Conservation (phyloP, 495 filamentous ascomycete genomes). For the Apodospora peruviana region DNA sequence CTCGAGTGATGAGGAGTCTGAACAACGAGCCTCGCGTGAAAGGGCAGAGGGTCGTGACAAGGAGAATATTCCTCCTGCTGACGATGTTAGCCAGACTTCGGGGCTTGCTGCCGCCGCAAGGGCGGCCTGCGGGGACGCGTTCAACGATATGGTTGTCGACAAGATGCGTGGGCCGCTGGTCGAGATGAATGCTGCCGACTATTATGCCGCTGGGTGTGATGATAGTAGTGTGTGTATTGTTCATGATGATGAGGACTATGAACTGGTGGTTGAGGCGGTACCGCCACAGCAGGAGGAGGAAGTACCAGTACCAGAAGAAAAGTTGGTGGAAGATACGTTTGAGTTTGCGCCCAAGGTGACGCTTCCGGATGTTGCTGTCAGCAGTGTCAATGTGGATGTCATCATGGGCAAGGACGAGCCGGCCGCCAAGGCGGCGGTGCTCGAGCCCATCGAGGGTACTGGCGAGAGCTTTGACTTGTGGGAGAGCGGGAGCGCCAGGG, state of each 20-base stretch:
- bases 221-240: conserved; percentile 54
- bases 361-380: conserved; percentile 20
- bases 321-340: conserved; percentile 10
- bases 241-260: conserved; percentile 48
- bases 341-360: conserved; percentile 27
- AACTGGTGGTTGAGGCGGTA: conserved; percentile 12
- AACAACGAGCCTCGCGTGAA: conserved; percentile 48
- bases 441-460: conserved; percentile 47
- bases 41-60: conserved; percentile 62
- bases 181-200: conserved; percentile 67
- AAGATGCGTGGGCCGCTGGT: conserved; percentile 61
- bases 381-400: conserved; percentile 32
- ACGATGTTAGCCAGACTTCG: conserved; percentile 49
- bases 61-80: conserved; percentile 84
- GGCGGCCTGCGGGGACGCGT: conserved; percentile 4
- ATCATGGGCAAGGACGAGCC: conserved; percentile 41
- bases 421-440: conserved; percentile 34
- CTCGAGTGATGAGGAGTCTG: conserved; percentile 59
- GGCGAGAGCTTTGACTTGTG: conserved; percentile 56
- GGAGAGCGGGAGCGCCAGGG: conserved; percentile 58
- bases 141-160: conserved; percentile 40
- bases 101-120: conserved; percentile 12
- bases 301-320: conserved; percentile 9
- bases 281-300: conserved; percentile 5
- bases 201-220: conserved; percentile 64